Base-by-base conservation (phyloP, 257 asterid genomes). In the Scutellaria minor region DNA sequence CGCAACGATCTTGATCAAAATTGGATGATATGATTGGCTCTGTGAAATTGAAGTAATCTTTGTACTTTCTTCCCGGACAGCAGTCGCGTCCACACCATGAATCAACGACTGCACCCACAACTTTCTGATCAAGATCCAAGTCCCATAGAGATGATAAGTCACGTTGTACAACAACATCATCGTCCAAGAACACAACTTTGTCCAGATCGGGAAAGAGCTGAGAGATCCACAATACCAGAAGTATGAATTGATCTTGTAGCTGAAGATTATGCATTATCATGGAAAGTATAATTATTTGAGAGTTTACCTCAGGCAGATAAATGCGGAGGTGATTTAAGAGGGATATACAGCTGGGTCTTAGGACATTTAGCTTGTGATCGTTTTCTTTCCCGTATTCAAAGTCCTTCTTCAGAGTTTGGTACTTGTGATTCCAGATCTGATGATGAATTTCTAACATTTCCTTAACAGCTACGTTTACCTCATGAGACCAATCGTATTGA, bases 131-230 rank as follows among this genome's bases (percentile, higher is more conserved):
- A 84, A 93, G 90, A 75, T 90, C 89, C 87, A 93, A 74, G 72
- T 86, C 88, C 98, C 98, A 93, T 22, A 93, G 84, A 68, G 93
- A 61, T 6, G 96, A 87, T 59, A 93, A 59, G 84, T 93, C 97
- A 47, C 41, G 97, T 54, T 90, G 97, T 46, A 89, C 95, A 7
- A 90, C 88, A 73, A 84, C 61, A 83, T 93, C 98, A 83, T 93
- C 97, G 54, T 90, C 98, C 87, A 93, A 79, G 77, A 93, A 81
- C 73, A 93, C 85, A 66, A 90, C 79, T 81, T 85, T 87, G 83
- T 85, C 68, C 79, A 90, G 85, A 68, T 87, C 90, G 53, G 98
- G 97, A 69, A 93, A 93, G 68, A 93, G 87, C 98, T 92, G 97
- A 44, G 44, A 66, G 54, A 81, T 73, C 62, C 77, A 81, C 57